Evolutionary conservation across 2,329 filamentous ascomycete species (phyloP).

Genomic region (Diaporthe sp.): DNA sequence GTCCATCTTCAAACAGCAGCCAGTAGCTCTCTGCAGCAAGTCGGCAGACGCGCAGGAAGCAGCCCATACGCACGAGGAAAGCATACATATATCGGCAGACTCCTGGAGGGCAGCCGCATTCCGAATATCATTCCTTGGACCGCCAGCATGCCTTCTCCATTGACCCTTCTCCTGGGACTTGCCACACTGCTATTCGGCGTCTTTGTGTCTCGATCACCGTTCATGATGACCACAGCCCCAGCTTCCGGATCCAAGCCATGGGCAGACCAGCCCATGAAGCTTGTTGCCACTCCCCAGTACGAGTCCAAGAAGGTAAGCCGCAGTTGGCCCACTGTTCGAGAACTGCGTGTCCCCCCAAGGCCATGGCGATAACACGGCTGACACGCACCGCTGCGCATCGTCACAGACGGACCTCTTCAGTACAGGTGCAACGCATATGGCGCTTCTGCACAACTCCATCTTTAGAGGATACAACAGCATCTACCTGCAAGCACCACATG

Average conservation of each 20-base stretch:
- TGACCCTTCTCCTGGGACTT: conserved; percentile 50
- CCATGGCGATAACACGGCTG: not conserved
- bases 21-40: conserved; percentile 18
- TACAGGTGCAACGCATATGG: conserved; percentile 72
- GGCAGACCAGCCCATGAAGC: conserved; percentile 69
- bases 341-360: not conserved
- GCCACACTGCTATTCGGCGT: conserved; percentile 52
- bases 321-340: not conserved
- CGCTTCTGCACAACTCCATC: conserved; percentile 72
- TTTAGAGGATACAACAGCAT: conserved; percentile 76
- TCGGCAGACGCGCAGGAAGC: conserved; percentile 15
- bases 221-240: conserved; percentile 54
- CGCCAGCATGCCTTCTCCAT: conserved; percentile 36
- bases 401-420: conserved; percentile 70
- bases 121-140: not conserved
- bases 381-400: not conserved
- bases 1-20: not conserved
- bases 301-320: conserved; percentile 62
- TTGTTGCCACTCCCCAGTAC: conserved; percentile 68
- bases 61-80: not conserved
- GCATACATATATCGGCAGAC: conserved; percentile 25
- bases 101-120: conserved; percentile 28
- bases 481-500: conserved; percentile 69
- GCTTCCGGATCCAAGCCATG: conserved; percentile 55
- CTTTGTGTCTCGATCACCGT: conserved; percentile 54